phyloP scores from a whole-genome alignment of 148 eudicot species.

The Nyssa sinensis region DNA sequence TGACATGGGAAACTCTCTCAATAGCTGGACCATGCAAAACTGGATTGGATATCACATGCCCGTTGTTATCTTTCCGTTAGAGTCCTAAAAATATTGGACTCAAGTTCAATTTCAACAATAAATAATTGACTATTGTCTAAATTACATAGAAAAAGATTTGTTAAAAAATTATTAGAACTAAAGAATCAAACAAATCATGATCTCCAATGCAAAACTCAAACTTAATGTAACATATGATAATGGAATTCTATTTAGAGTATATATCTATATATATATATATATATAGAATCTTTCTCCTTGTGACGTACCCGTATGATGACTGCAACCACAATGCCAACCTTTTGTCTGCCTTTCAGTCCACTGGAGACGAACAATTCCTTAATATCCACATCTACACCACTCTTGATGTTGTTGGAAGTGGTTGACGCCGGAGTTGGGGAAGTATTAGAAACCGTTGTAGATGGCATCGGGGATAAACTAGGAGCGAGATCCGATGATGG shows the following conservation, averaged over 20 bases:
- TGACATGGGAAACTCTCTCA: too few species aligned
- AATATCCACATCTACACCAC: not conserved
- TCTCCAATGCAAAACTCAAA: not conserved
- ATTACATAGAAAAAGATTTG: not conserved
- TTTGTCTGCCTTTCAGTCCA: slow-evolving; percentile 37
- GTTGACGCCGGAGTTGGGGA: slow-evolving; percentile 15
- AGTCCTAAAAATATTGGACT: too few species aligned
- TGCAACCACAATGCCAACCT: slow-evolving; percentile 40
- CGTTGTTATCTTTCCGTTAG: too few species aligned
- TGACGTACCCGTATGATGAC: slow-evolving; percentile 38
- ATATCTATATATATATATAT: not conserved
- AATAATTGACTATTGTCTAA: too few species aligned
- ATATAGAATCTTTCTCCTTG: slow-evolving; percentile 34
- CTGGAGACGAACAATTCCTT: slow-evolving; percentile 1
- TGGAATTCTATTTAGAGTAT: not conserved
- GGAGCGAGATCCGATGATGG: slow-evolving; percentile 7
- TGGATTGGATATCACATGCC: too few species aligned
- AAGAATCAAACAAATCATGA: slow-evolving; percentile 5
- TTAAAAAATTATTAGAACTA: not conserved
- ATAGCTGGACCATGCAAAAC: too few species aligned
- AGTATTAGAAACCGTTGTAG: not conserved
- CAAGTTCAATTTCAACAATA: too few species aligned
- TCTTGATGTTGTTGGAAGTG: not conserved
- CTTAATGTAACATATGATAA: not conserved
- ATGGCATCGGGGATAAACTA: slow-evolving; percentile 17